Percentiles rank a stretch among this genome's conserved stretches.
phyloP scores from a whole-genome alignment of 1,139 yeast genomes.

The Yamadazyma dendronema region DNA sequence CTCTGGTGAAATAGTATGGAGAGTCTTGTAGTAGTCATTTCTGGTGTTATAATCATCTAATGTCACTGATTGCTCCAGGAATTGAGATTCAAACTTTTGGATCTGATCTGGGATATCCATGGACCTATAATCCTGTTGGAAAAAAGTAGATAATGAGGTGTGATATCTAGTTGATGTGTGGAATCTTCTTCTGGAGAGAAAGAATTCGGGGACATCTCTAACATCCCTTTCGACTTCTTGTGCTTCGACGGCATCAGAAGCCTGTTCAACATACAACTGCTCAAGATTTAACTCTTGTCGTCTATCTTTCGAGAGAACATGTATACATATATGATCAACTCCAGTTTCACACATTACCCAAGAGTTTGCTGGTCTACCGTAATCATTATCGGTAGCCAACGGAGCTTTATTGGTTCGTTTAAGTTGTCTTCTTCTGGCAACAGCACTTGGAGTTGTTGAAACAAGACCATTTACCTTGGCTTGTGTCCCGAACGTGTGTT shows the following conservation, averaged over 20 bases:
- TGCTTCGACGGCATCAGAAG: constrained; percentile 29
- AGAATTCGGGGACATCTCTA: constrained; percentile 11
- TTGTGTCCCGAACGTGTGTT: constrained; percentile 27
- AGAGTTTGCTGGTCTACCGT: constrained; percentile 58
- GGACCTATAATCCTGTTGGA: background rate
- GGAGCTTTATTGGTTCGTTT: constrained; percentile 57
- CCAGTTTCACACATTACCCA: constrained; percentile 74
- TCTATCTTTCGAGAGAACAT: constrained; percentile 69
- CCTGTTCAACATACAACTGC: constrained; percentile 46
- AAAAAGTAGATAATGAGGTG: background rate
- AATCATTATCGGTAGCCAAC: constrained; percentile 52
- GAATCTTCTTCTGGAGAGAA: constrained; percentile 11
- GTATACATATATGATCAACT: constrained; percentile 62
- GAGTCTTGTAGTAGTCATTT: constrained; percentile 34
- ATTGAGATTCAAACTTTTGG: constrained; percentile 17
- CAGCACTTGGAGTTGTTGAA: constrained; percentile 56
- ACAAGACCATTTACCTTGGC: constrained; percentile 73
- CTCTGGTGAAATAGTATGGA: constrained; percentile 37
- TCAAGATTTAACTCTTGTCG: constrained; percentile 70
- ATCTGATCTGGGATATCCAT: constrained; percentile 11
- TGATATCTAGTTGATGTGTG: constrained; percentile 1
- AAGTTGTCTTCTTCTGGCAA: constrained; percentile 60
- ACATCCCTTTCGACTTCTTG: constrained; percentile 14
- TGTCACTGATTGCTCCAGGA: constrained; percentile 16
- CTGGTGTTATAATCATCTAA: constrained; percentile 31